Percentiles rank a stretch among this genome's conserved stretches.
Conservation (phyloP, 176 grass and related monocot genomes). For the Zea mays region DNA sequence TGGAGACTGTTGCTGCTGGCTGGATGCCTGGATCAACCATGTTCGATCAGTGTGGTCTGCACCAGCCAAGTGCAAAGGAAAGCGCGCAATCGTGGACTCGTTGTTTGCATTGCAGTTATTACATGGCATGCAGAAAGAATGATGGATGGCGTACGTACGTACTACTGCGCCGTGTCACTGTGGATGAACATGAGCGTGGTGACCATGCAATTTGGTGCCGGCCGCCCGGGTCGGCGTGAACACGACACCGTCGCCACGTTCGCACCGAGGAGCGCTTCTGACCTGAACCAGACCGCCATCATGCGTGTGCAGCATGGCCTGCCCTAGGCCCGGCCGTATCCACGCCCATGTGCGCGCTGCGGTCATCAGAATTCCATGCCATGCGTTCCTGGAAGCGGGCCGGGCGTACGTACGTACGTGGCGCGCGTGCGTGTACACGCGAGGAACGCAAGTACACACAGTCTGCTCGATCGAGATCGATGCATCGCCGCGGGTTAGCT, state of each 20-base stretch:
- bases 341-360: too few species aligned
- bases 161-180: neutral
- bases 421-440: neutral
- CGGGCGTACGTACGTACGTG: neutral
- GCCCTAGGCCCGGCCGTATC: neutral
- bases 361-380: too few species aligned
- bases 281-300: neutral
- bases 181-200: constrained; percentile 6
- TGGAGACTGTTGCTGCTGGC: neutral
- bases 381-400: too few species aligned
- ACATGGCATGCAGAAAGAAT: neutral
- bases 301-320: neutral
- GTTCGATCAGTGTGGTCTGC: neutral
- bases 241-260: neutral
- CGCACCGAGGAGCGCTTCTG: neutral
- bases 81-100: neutral
- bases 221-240: neutral
- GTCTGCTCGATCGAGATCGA: neutral
- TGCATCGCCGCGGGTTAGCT: too few species aligned
- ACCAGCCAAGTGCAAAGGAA: neutral
- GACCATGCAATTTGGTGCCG: neutral
- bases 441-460: neutral
- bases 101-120: neutral
- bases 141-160: too few species aligned
- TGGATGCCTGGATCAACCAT: neutral